Base-by-base conservation (phyloP, 768 basidiomycete species). In the Suillus sp. region DNA sequence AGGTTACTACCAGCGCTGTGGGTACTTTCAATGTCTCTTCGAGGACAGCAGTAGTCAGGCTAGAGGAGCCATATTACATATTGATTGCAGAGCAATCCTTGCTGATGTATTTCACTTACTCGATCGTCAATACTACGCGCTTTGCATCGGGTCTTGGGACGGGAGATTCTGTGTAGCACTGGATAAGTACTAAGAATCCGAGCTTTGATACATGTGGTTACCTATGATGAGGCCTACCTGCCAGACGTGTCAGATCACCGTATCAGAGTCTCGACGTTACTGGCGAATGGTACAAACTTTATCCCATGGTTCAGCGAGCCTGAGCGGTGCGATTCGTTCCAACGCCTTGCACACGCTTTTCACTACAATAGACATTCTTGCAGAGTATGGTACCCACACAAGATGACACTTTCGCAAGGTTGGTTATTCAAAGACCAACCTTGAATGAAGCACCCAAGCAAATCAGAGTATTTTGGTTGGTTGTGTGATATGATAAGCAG, bases 291-390 rank as follows among this genome's bases (percentile, higher is more conserved):
- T 48, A 78, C 91, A 78, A 67, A 97, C 95, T 77, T 98, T 98
- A 71, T 98, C 96, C 95, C 96, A 98, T 65, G 83, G 86, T 67
- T 91, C 95, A 20, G 96, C 95, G 9, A 97, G 81, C 42, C 85
- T 80, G 25, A 94, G 82, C 3, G 96, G 96, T 1, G 95, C 95
- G 66, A 97, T 91, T 32, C 87, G 84, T 65, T 92, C 90, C 89
- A 94, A 90, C 0, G 88, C 86, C 48, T 78, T 81, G 67, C 83
- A 84, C 13, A 89, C 84, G 37, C 81, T 77, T 72, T 83, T 86
- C 7, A 65, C 62, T 30, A 70, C 51, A 1, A 67, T 25, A 3
- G 66, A 65, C 59, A 60, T 65, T 27, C 20, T 40, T 34, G 51
- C 37, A 62, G 58, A 27, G 20, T 60, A 11, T 30, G 16, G 18